Evolutionary conservation across 139 green algal species (phyloP).

Genomic region (Dunaliella primolecta): DNA sequence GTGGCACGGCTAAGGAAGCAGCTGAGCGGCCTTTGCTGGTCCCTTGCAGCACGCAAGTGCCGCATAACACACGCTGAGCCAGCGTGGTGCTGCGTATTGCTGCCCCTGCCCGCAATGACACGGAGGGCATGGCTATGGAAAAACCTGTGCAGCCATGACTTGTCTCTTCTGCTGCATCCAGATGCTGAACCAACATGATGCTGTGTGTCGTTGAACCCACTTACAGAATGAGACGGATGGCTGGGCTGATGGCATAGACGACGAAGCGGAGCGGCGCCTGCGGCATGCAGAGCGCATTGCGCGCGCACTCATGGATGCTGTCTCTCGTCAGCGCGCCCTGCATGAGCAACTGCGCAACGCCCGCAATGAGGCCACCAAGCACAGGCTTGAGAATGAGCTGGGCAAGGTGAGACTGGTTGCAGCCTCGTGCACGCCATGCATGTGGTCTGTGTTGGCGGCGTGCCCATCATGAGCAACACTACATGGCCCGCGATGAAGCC

Average conservation of each 20-base stretch:
- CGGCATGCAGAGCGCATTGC: neutral
- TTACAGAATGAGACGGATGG: neutral
- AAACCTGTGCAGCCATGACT: too few species aligned
- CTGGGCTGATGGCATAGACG: neutral
- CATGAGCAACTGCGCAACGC: neutral
- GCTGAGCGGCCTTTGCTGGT: too few species aligned
- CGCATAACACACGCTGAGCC: too few species aligned
- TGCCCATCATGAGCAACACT: neutral
- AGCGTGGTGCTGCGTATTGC: too few species aligned
- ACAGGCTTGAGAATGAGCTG: neutral
- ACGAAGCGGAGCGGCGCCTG: neutral
- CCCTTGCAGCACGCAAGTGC: too few species aligned
- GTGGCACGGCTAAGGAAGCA: too few species aligned
- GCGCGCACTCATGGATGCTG: neutral
- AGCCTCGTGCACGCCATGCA: neutral
- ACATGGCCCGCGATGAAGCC: too few species aligned
- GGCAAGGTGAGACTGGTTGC: neutral
- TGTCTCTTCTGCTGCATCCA: too few species aligned
- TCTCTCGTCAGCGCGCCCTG: neutral
- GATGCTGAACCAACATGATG: too few species aligned
- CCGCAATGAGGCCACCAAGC: neutral
- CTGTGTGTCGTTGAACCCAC: too few species aligned
- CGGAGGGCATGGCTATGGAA: too few species aligned
- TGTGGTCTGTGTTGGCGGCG: neutral
- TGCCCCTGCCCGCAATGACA: too few species aligned